Conservation (phyloP, 805 yeast species). For the Yarrowia osloensis region DNA sequence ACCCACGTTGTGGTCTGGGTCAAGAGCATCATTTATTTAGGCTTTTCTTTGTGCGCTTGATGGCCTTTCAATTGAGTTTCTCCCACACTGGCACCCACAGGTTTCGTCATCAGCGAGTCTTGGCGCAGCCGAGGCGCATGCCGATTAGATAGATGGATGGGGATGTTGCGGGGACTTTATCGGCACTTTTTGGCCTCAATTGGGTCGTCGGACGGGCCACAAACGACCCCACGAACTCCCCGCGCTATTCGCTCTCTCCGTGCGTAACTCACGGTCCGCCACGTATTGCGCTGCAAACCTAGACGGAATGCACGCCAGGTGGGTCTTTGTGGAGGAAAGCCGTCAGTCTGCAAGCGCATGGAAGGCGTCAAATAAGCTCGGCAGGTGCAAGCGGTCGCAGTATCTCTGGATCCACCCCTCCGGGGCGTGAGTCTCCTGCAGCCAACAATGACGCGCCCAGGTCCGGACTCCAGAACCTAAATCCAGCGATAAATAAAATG, state of each 20-base stretch:
- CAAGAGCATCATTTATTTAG: background rate
- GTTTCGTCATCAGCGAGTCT: background rate
- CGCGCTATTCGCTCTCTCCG: no score
- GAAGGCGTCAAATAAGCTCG: background rate
- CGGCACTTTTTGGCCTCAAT: background rate
- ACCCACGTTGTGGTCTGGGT: background rate
- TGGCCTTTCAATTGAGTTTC: background rate
- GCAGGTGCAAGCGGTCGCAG: background rate
- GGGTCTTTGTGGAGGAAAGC: background rate
- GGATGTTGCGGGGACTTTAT: background rate
- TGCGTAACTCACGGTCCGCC: background rate
- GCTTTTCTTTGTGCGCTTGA: background rate
- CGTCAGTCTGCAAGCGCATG: background rate
- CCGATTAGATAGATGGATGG: background rate
- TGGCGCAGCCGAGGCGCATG: background rate
- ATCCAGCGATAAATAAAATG: background rate
- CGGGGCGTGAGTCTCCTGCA: background rate
- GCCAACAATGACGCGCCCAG: background rate
- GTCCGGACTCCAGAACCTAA: no score
- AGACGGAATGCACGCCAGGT: constrained; percentile 3
- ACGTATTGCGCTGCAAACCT: constrained; percentile 5
- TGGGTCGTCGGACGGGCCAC: no score
- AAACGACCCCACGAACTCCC: no score
- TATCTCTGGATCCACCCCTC: background rate
- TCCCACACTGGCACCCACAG: background rate